Base-by-base conservation (phyloP, 768 basidiomycete species). In the Boletus pseudo-olivaceus region DNA sequence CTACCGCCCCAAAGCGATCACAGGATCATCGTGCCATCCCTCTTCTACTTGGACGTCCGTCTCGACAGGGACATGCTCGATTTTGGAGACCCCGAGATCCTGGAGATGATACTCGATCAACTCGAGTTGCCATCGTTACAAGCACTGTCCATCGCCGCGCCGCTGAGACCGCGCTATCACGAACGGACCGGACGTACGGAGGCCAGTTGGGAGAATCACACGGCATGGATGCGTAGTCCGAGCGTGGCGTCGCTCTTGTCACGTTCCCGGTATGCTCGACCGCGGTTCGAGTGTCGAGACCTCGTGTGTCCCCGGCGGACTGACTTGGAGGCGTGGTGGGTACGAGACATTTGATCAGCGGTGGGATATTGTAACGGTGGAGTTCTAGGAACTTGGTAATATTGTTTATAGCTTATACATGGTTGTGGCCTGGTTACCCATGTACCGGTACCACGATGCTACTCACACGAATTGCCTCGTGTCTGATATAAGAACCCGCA, bases 51-150 rank as follows among this genome's bases (percentile, higher is more conserved):
- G 23, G 51, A 65, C 14, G 12, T 69, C 46, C 23, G n/a, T 10
- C 57, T 70, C n/a, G 59, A 65, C 49, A 50, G 17, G 39, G 67
- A 63, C 40, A 44, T 50, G 37, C 53, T 65, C 46, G 48, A 61
- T 4, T 61, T 65, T 42, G 65, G 63, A 12, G 48, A 67, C 23
- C 60, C 61, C 1, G 33, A 54, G 10, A 38, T 23, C 20, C 38
- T 71, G 7, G 56, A 47, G 38, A 46, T 20, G 39, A 6, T 71
- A 20, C 60, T 69, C 19, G 60, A 67, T 27, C 51, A 5, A 7
- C 53, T 69, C 14, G 62, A 49, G 23, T n/a, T 69, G 11, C 63
- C 68, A 2, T 46, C 55, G 9, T 39, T 69, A 2, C 50, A 61
- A 33, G 47, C 51, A 17, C 46, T 69, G 10, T 14, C 49, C 14